Conservation (phyloP, 768 basidiomycete genomes). For the Tulasnella sp. region DNA sequence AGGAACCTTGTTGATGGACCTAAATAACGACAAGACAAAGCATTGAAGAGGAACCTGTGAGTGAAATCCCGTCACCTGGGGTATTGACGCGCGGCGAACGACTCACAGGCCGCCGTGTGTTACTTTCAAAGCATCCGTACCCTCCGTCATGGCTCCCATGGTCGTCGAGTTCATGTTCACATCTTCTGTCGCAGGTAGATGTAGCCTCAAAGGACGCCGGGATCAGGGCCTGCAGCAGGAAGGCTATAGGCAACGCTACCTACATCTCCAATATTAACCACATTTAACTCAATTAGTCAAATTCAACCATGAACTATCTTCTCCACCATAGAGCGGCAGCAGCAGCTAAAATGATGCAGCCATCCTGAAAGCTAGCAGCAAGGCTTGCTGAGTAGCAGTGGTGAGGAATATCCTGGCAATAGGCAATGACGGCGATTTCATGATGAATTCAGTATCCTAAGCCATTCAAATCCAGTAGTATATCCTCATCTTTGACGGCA, state of each 20-base stretch:
- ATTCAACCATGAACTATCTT: slow-evolving; percentile 77
- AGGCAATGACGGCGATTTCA: not conserved
- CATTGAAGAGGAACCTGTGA: not conserved
- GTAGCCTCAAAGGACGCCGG: too few relatives aligned
- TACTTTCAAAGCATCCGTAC: slow-evolving; percentile 72
- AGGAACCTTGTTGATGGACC: slow-evolving; percentile 72
- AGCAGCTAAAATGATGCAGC: slow-evolving; percentile 47
- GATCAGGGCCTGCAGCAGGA: not conserved
- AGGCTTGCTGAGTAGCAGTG: too few relatives aligned
- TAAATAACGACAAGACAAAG: slow-evolving; percentile 25
- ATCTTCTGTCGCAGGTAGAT: slow-evolving; percentile 88
- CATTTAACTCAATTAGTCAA: slow-evolving; percentile 75
- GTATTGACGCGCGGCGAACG: not conserved
- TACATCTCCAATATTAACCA: slow-evolving; percentile 91
- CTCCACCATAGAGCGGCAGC: slow-evolving; percentile 85
- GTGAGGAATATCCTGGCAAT: too few relatives aligned
- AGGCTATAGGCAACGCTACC: slow-evolving; percentile 21
- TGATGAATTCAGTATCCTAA: not conserved
- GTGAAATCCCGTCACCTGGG: not conserved
- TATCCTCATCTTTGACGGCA: not conserved
- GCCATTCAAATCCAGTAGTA: not conserved
- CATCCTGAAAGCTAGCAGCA: not conserved
- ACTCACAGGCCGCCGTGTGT: slow-evolving; percentile 88
- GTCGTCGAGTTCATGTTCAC: slow-evolving; percentile 98
- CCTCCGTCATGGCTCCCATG: slow-evolving; percentile 95